Base-by-base conservation (phyloP, 2,329 filamentous ascomycete genomes). In the Arthrobotrys megalospora region DNA sequence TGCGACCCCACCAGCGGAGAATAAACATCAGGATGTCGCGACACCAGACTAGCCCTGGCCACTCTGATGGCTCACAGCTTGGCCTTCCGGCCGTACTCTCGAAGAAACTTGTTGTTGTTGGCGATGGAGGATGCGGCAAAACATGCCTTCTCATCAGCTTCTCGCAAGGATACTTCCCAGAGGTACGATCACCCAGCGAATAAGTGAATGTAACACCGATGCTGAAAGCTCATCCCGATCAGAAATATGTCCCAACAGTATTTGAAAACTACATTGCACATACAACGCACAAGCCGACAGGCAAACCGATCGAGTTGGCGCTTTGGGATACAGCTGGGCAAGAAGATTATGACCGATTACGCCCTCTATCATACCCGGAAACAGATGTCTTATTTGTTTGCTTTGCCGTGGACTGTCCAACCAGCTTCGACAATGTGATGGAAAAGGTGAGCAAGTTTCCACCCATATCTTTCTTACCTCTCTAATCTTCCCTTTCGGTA, bases 191-290 rank as follows among this genome's bases (percentile, higher is more conserved):
- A 41, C 69, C 66, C 14, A 21, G 47, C 58, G 16, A 48, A 52
- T 43, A 16, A 36, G 12, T 6, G 16, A 16, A 21, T 47, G 16
- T 78, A 48, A 12, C 32, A 2, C 34, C 4, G 8, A 43, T 28
- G 43, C 65, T 68, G 19, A 47, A 47, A 28, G 48, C 45, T 52
- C 19, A 21, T 28, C 7, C 32, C 32, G 10, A 60, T 43, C 83
- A 99, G 96, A 98, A 97, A 98, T 99, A 99, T 83, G 96, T 99
- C 47, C 96, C 96, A 3, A 99, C 96, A 1, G 96, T 99, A 65
- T 99, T 99, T 85, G 96, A 99, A 84, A 99, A 99, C 87, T 99
- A 99, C 89, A 98, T 99, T 86, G 97, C 96, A 68, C 95, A 97
- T 85, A 96, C 95, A 72, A 92, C 91, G 77, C 96, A 99, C 86